These are phyloP conservation scores for Buxus sempervirens DNA, from an alignment of 164 flowering plant species.

Conservation along the genomic window DNA sequence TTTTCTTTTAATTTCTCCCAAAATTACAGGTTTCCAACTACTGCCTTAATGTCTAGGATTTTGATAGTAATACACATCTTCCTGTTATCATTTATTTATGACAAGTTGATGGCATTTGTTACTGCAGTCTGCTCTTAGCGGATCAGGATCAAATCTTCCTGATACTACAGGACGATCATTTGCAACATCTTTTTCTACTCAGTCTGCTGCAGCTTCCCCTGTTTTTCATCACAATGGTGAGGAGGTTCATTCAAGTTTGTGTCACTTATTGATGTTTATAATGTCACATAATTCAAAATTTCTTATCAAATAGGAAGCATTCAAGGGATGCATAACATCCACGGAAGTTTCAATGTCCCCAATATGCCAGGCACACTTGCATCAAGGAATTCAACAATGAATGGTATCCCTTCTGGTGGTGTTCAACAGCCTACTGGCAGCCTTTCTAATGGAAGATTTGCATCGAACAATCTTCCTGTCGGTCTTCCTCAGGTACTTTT, in stretches of 20 bases:
- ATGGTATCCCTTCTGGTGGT: slow-evolving; percentile 27
- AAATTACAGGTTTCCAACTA: no score
- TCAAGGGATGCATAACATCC: slow-evolving; percentile 28
- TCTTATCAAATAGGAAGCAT: slow-evolving; percentile 20
- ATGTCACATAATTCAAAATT: not conserved
- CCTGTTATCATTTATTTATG: not conserved
- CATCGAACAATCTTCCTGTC: slow-evolving; percentile 30
- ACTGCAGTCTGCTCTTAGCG: slow-evolving; percentile 37
- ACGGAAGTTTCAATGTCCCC: slow-evolving; percentile 31
- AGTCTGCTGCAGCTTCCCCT: slow-evolving; percentile 35
- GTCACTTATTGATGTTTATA: not conserved
- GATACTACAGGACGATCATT: slow-evolving; percentile 33
- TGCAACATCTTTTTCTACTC: slow-evolving; percentile 34
- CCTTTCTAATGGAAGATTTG: slow-evolving; percentile 32
- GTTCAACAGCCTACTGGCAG: slow-evolving; percentile 31
- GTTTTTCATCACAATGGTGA: slow-evolving; percentile 37
- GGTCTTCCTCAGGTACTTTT: slow-evolving; percentile 36
- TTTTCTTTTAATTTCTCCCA: no score
- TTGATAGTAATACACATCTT: not conserved
- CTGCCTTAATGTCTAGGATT: no score
- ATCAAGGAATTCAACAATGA: slow-evolving; percentile 33
- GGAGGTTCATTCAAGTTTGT: slow-evolving; percentile 6
- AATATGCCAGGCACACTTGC: slow-evolving; percentile 33
- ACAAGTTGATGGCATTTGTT: slow-evolving; percentile 1
- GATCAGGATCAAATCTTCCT: slow-evolving; percentile 34